Evolutionary conservation across 2,329 filamentous ascomycete genomes (phyloP).

Genomic region (Colletotrichum eremochloae): DNA sequence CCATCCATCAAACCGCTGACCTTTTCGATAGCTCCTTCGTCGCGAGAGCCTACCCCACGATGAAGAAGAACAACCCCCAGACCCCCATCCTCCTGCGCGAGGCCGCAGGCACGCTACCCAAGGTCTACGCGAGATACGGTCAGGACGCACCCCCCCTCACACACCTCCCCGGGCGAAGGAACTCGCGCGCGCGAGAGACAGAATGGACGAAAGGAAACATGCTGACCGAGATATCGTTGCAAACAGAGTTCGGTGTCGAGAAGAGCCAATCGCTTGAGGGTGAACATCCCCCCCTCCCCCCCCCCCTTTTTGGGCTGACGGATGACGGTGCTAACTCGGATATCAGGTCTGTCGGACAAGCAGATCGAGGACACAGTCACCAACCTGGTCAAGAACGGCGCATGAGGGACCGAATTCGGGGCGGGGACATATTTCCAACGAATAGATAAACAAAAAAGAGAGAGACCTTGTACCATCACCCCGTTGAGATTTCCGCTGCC

Average conservation of each 20-base stretch:
- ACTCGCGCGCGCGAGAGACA: not conserved
- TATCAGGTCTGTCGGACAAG: constrained; percentile 67
- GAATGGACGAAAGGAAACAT: not conserved
- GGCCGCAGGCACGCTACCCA: constrained; percentile 85
- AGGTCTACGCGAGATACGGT: constrained; percentile 95
- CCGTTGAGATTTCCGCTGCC: constrained; percentile 17
- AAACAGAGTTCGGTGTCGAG: constrained; percentile 67
- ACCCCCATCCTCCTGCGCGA: constrained; percentile 96
- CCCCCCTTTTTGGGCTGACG: constrained; percentile 49
- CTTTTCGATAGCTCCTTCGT: constrained; percentile 80
- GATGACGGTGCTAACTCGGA: constrained; percentile 10
- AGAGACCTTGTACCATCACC: constrained; percentile 31
- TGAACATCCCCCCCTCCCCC: constrained; percentile 39
- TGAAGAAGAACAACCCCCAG: constrained; percentile 99
- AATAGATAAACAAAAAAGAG: constrained; percentile 1
- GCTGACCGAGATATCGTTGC: constrained; percentile 42
- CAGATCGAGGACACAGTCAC: constrained; percentile 72
- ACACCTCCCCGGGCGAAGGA: not conserved
- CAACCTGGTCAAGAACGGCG: constrained; percentile 62
- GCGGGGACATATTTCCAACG: not conserved
- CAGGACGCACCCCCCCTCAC: constrained; percentile 49
- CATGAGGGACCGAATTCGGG: constrained; percentile 13
- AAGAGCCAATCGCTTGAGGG: constrained; percentile 69
- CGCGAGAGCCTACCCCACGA: constrained; percentile 91
- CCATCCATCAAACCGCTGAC: constrained; percentile 38